Percentiles rank a stretch among this genome's conserved stretches.
Evolutionary conservation across 306 rosid species (phyloP).

Genomic region (Corylus avellana): DNA sequence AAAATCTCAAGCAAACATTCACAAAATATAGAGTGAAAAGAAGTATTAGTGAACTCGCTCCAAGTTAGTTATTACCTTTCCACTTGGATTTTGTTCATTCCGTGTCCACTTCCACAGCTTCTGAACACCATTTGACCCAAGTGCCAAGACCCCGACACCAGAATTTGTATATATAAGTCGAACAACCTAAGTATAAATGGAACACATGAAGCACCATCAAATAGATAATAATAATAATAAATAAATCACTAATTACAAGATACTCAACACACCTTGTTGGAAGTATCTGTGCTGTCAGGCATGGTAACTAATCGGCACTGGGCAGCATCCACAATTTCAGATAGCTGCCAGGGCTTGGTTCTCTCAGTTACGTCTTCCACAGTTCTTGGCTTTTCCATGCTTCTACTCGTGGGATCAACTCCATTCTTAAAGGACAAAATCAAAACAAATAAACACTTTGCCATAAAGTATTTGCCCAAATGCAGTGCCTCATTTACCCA

Average conservation of each 20-base stretch:
- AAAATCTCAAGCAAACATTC: slow-evolving; percentile 1
- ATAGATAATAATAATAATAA: slow-evolving; percentile 7
- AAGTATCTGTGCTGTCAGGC: slow-evolving; percentile 74
- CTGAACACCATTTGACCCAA: slow-evolving; percentile 84
- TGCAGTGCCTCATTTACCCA: neutral
- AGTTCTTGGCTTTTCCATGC: slow-evolving; percentile 58
- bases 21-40: slow-evolving; percentile 15
- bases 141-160: slow-evolving; percentile 85
- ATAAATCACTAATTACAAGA: slow-evolving; percentile 11
- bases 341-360: slow-evolving; percentile 73
- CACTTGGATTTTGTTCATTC: slow-evolving; percentile 62
- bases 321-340: slow-evolving; percentile 74
- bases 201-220: slow-evolving; percentile 14
- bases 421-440: slow-evolving; percentile 54
- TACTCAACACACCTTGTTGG: slow-evolving; percentile 68
- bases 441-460: slow-evolving; percentile 38
- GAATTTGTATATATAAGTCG: slow-evolving; percentile 76
- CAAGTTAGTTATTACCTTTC: slow-evolving; percentile 55
- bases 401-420: slow-evolving; percentile 56
- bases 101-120: slow-evolving; percentile 90
- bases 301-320: slow-evolving; percentile 70
- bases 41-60: slow-evolving; percentile 2
- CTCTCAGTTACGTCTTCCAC: slow-evolving; percentile 63
- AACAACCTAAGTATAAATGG: slow-evolving; percentile 51
- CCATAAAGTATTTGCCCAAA: slow-evolving; percentile 12